These are phyloP conservation scores for Debaryomyces singareniensis DNA, from an alignment of 1,139 yeast genomes.

Conservation along the genomic window DNA sequence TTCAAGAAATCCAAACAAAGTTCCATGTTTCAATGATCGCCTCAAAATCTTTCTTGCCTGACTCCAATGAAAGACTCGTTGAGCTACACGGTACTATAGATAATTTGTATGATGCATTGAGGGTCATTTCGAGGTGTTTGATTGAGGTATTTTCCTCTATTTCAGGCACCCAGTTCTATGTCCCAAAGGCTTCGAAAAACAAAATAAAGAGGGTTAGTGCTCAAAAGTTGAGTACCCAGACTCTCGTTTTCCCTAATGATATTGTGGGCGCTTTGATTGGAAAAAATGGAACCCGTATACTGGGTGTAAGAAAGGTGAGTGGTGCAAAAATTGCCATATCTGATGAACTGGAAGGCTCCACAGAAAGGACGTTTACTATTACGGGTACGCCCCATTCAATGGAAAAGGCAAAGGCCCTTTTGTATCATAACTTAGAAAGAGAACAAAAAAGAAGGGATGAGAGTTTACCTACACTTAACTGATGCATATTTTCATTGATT, in stretches of 20 bases:
- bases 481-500: too few relatives aligned
- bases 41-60: slow-evolving; percentile 76
- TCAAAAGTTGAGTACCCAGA: slow-evolving; percentile 12
- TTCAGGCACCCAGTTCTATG: slow-evolving; percentile 59
- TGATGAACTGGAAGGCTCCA: slow-evolving; percentile 58
- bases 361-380: slow-evolving; percentile 68
- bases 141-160: slow-evolving; percentile 67
- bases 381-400: slow-evolving; percentile 60
- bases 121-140: slow-evolving; percentile 65
- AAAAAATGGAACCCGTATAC: slow-evolving; percentile 78
- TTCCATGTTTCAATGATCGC: slow-evolving; percentile 80
- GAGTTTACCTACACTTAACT: too few relatives aligned
- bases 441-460: slow-evolving; percentile 66
- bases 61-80: slow-evolving; percentile 80
- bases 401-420: slow-evolving; percentile 61
- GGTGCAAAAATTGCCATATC: slow-evolving; percentile 81
- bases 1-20: slow-evolving; percentile 70
- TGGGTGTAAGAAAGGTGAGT: slow-evolving; percentile 74
- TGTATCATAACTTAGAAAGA: slow-evolving; percentile 69
- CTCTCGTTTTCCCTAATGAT: slow-evolving; percentile 65
- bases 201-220: slow-evolving; percentile 4
- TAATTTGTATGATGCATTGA: slow-evolving; percentile 51
- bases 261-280: slow-evolving; percentile 92
- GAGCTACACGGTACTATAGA: slow-evolving; percentile 81
- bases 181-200: slow-evolving; percentile 40